Conservation (phyloP, 768 basidiomycete genomes). For the Podaxis sp. region DNA sequence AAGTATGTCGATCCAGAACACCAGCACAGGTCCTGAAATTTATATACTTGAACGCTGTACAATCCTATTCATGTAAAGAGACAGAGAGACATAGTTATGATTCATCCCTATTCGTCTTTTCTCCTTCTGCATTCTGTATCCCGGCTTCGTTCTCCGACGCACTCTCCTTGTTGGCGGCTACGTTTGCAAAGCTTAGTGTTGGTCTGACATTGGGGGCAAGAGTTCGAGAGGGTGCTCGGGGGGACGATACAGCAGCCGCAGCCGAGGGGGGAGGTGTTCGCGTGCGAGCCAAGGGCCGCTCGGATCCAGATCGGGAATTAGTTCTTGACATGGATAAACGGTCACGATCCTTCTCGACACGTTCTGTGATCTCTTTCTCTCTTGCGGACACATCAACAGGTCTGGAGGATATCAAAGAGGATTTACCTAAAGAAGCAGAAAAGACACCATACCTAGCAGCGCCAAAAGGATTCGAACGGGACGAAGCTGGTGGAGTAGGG, state of each 20-base stretch:
- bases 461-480: conserved; percentile 82
- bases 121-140: conserved; percentile 19
- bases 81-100: conserved; percentile 9
- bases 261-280: conserved; percentile 33
- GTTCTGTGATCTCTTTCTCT: conserved; percentile 75
- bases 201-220: conserved; percentile 61
- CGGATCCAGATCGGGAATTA: conserved; percentile 49
- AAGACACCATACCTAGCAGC: conserved; percentile 63
- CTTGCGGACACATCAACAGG: conserved; percentile 82
- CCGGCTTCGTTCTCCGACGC: conserved; percentile 21
- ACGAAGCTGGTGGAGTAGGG: conserved; percentile 37
- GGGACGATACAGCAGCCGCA: conserved; percentile 28
- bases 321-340: conserved; percentile 53
- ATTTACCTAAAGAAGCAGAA: background rate
- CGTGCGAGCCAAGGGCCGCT: conserved; percentile 38
- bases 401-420: conserved; percentile 33
- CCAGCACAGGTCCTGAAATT: conserved; percentile 1
- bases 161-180: conserved; percentile 54
- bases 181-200: conserved; percentile 79
- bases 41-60: background rate
- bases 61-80: conserved; percentile 1
- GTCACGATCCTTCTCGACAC: conserved; percentile 67
- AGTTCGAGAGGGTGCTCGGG: conserved; percentile 29
- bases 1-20: conserved; percentile 61
- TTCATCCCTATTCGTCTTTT: conserved; percentile 20